phyloP scores from a whole-genome alignment of 495 filamentous ascomycete species.

The Hyaloscypha variabilis region DNA sequence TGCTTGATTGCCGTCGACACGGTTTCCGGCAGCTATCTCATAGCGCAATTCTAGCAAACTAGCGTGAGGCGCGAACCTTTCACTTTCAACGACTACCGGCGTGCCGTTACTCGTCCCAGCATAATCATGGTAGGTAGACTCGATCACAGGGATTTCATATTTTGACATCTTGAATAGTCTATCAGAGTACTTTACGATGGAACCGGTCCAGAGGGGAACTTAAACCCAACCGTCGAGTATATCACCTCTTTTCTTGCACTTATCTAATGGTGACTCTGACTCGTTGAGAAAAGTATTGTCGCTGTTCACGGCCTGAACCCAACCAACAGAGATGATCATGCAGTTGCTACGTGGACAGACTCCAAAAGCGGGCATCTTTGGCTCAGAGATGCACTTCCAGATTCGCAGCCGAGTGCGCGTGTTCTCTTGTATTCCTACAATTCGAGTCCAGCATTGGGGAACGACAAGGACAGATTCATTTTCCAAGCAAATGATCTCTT shows the following conservation, averaged over 20 bases:
- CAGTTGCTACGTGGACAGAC: slow-evolving; percentile 17
- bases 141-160: slow-evolving; percentile 6
- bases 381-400: slow-evolving; percentile 11
- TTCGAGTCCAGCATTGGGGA: slow-evolving; percentile 27
- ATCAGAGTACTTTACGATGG: slow-evolving; percentile 3
- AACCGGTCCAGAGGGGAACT: slow-evolving; percentile 1
- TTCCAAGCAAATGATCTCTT: slow-evolving; percentile 5
- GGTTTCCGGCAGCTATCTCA: slow-evolving; percentile 2
- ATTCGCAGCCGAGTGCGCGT: slow-evolving; percentile 4
- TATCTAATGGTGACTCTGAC: slow-evolving; percentile 4
- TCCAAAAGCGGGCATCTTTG: slow-evolving; percentile 4
- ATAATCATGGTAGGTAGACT: slow-evolving; percentile 2
- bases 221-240: slow-evolving; percentile 7
- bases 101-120: not conserved
- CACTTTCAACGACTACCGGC: not conserved
- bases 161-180: slow-evolving; percentile 6
- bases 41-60: slow-evolving; percentile 2
- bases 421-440: slow-evolving; percentile 21
- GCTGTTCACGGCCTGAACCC: slow-evolving; percentile 21
- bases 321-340: slow-evolving; percentile 11
- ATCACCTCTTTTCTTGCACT: not conserved
- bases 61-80: slow-evolving; percentile 3
- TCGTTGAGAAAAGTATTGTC: slow-evolving; percentile 19
- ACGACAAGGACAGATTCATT: slow-evolving; percentile 33
- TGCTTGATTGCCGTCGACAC: not conserved